phyloP scores from a whole-genome alignment of 768 basidiomycete genomes.

The Trametes sanguinea region DNA sequence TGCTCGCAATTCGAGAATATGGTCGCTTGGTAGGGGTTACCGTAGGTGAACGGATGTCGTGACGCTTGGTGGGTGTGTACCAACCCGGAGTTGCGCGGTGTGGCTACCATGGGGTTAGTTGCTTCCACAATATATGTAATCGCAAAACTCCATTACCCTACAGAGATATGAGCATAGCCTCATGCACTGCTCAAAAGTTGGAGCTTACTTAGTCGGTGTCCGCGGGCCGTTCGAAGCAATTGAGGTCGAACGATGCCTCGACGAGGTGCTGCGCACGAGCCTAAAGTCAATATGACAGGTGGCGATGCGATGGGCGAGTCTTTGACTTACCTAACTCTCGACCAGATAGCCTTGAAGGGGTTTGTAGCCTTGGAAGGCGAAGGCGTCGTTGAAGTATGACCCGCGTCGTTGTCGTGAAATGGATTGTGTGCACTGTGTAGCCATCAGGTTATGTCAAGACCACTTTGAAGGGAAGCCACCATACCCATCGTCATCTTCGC shows the following conservation, averaged over 20 bases:
- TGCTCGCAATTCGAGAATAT: neutral
- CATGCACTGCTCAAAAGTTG: neutral
- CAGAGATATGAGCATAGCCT: neutral
- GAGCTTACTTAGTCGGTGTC: slow-evolving; percentile 16
- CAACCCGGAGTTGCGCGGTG: slow-evolving; percentile 1
- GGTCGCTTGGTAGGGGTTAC: slow-evolving; percentile 6
- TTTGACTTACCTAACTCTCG: slow-evolving; percentile 17
- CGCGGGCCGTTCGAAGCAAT: slow-evolving; percentile 1
- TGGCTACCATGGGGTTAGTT: neutral
- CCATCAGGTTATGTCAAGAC: too few species aligned
- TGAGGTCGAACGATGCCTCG: slow-evolving; percentile 11
- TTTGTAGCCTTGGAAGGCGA: slow-evolving; percentile 17
- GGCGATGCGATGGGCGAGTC: too few species aligned
- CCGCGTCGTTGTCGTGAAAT: neutral
- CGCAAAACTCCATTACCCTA: neutral
- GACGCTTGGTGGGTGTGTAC: neutral
- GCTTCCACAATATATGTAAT: too few species aligned
- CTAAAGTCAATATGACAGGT: too few species aligned
- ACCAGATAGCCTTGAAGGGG: slow-evolving; percentile 25
- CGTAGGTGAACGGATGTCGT: neutral
- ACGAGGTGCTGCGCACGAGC: slow-evolving; percentile 1
- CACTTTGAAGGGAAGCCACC: too few species aligned
- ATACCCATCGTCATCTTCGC: slow-evolving; percentile 9
- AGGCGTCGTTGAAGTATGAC: neutral
- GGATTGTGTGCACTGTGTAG: neutral